Evolutionary conservation across 148 eudicot species (phyloP).

Genomic region (Diospyros kaki): DNA sequence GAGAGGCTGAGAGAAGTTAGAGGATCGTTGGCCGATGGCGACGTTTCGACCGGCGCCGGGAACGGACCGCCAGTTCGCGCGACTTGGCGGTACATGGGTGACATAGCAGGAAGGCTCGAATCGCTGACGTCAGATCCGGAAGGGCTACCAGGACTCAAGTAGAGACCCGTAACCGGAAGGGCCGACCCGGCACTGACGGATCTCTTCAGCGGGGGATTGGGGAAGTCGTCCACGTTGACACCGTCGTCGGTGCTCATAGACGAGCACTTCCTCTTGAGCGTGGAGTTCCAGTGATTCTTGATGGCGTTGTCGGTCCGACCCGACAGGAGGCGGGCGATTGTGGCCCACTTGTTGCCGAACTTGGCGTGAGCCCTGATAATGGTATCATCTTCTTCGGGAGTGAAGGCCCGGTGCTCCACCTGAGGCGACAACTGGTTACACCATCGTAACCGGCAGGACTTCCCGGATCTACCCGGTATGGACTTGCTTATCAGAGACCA

Average conservation of each 20-base stretch:
- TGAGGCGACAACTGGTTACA: slow-evolving; percentile 89
- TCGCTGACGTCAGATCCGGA: slow-evolving; percentile 75
- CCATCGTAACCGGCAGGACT: slow-evolving; percentile 81
- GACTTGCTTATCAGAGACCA: slow-evolving; percentile 86
- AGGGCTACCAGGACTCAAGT: slow-evolving; percentile 56
- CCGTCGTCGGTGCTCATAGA: slow-evolving; percentile 29
- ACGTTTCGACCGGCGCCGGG: slow-evolving; percentile 20
- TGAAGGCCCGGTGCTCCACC: slow-evolving; percentile 78
- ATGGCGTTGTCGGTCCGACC: slow-evolving; percentile 94
- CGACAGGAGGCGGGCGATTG: slow-evolving; percentile 61
- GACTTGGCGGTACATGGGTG: slow-evolving; percentile 48
- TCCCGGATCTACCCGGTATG: slow-evolving; percentile 79
- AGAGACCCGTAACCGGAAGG: slow-evolving; percentile 44
- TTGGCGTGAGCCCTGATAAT: slow-evolving; percentile 74
- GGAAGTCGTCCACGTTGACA: slow-evolving; percentile 16
- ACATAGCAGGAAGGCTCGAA: slow-evolving; percentile 25
- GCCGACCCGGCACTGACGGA: slow-evolving; percentile 71
- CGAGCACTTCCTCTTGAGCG: slow-evolving; percentile 62
- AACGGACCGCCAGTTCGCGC: slow-evolving; percentile 32
- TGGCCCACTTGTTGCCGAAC: slow-evolving; percentile 93
- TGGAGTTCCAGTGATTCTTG: slow-evolving; percentile 92
- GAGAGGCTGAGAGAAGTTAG: slow-evolving; percentile 48
- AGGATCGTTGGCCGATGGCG: slow-evolving; percentile 32
- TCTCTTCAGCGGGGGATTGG: slow-evolving; percentile 47
- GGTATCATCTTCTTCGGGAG: slow-evolving; percentile 68